Evolutionary conservation across 192 early-diverging fungal species (phyloP).

Genomic region (Pilaira anomala): DNA sequence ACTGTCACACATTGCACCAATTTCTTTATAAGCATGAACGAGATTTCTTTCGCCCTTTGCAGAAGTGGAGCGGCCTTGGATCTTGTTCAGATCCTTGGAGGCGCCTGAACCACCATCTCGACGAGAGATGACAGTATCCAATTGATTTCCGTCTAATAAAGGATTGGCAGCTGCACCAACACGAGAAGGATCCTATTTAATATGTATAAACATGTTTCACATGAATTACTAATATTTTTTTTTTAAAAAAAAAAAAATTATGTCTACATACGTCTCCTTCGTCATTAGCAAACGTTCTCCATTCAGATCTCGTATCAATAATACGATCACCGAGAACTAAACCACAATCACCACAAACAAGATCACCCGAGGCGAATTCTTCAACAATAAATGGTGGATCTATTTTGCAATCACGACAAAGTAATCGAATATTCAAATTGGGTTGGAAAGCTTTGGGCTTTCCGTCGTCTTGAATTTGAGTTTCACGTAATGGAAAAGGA

Average conservation of each 20-base stretch:
- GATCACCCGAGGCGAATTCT: constrained; percentile 84
- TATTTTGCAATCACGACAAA: constrained; percentile 79
- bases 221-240: neutral
- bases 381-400: constrained; percentile 83
- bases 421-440: constrained; percentile 56
- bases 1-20: constrained; percentile 73
- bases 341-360: constrained; percentile 94
- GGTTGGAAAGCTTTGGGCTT: constrained; percentile 20
- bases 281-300: constrained; percentile 94
- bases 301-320: constrained; percentile 93
- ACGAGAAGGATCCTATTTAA: constrained; percentile 71
- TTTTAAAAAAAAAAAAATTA: neutral
- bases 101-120: constrained; percentile 73
- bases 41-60: constrained; percentile 74
- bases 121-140: constrained; percentile 81
- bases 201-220: neutral
- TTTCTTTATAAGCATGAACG: constrained; percentile 72
- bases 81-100: constrained; percentile 68
- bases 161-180: constrained; percentile 81
- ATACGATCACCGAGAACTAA: constrained; percentile 82
- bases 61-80: constrained; percentile 67
- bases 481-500: constrained; percentile 19
- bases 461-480: constrained; percentile 16
- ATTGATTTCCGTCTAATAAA: constrained; percentile 70
- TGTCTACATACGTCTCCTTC: constrained; percentile 60